Evolutionary conservation across 140 eudicot species (phyloP).

Genomic region (Cichorium intybus): DNA sequence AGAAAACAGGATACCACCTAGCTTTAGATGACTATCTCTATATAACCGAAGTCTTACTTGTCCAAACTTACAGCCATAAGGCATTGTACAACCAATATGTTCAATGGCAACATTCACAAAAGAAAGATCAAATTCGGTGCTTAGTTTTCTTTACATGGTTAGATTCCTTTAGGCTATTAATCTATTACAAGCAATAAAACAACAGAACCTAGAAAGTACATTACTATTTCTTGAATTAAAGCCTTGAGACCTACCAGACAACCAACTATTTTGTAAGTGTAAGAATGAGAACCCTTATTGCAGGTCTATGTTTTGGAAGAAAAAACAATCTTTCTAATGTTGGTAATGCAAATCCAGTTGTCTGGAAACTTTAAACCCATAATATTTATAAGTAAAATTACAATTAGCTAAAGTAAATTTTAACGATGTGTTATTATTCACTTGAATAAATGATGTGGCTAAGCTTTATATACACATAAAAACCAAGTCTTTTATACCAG

Average conservation of each 20-base stretch:
- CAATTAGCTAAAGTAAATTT: too few relatives aligned
- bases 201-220: not conserved
- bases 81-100: too few relatives aligned
- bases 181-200: not conserved
- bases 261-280: constrained; percentile 98
- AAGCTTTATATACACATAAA: not conserved
- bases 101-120: too few relatives aligned
- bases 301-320: constrained; percentile 87
- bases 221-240: not conserved
- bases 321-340: constrained; percentile 78
- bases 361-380: constrained; percentile 41
- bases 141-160: too few relatives aligned
- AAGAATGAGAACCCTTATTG: constrained; percentile 91
- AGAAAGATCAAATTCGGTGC: too few relatives aligned
- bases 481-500: constrained; percentile 11
- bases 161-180: too few relatives aligned
- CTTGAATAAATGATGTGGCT: not conserved
- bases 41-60: too few relatives aligned
- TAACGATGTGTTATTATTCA: too few relatives aligned
- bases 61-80: too few relatives aligned
- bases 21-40: too few relatives aligned
- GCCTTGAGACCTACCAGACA: constrained; percentile 64
- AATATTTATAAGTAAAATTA: not conserved
- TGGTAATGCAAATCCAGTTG: constrained; percentile 94
- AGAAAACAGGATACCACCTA: too few relatives aligned